Conservation (phyloP, 345 rosid genomes). For the Brassica juncea region DNA sequence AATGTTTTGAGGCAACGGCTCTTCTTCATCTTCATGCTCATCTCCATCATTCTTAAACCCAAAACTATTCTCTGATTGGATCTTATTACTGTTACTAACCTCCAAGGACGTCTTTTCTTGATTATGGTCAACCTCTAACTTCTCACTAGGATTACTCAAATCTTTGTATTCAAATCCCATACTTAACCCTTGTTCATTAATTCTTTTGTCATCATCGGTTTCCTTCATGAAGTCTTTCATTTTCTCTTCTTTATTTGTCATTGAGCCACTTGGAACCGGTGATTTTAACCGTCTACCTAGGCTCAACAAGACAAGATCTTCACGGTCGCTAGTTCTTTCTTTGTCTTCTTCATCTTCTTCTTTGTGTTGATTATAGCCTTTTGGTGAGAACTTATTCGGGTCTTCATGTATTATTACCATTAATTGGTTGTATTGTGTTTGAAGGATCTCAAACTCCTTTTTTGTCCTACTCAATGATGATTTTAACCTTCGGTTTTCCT, state of each 20-base stretch:
- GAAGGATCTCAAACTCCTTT: conserved; percentile 72
- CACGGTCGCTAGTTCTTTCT: conserved; percentile 45
- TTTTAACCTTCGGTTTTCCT: conserved; percentile 79
- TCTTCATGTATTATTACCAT: conserved; percentile 46
- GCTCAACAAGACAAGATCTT: conserved; percentile 68
- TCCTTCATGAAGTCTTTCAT: background rate
- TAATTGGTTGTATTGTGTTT: conserved; percentile 50
- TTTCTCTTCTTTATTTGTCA: conserved; percentile 41
- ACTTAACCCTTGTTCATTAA: conserved; percentile 28
- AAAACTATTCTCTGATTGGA: conserved; percentile 27
- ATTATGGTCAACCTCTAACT: conserved; percentile 21
- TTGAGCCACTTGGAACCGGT: conserved; percentile 40
- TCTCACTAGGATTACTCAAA: conserved; percentile 47
- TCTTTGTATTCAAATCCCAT: conserved; percentile 57
- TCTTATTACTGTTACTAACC: conserved; percentile 22
- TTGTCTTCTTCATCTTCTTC: conserved; percentile 17
- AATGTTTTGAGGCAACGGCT: conserved; percentile 56
- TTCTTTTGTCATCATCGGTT: background rate
- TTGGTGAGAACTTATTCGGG: conserved; percentile 27
- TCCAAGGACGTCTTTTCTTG: conserved; percentile 20
- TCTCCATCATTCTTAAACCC: conserved; percentile 35
- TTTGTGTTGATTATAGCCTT: conserved; percentile 43
- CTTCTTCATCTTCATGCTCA: conserved; percentile 52
- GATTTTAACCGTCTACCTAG: conserved; percentile 54
- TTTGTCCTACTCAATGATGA: conserved; percentile 46